phyloP scores from a whole-genome alignment of 2,329 filamentous ascomycete genomes.

The Emergomyces orientalis region DNA sequence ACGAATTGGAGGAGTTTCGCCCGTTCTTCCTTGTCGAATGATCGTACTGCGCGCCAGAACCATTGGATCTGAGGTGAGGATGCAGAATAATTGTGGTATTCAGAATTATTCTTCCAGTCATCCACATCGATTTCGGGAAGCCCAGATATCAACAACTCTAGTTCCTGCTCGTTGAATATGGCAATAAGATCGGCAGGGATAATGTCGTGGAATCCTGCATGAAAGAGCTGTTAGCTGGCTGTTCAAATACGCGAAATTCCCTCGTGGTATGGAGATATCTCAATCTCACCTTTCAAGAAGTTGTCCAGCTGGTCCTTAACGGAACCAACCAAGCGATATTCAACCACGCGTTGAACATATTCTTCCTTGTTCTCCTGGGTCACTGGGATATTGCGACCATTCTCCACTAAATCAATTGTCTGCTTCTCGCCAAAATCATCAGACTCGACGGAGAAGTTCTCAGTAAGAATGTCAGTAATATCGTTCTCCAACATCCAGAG shows the following conservation, averaged over 20 bases:
- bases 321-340: conserved; percentile 83
- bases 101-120: conserved; percentile 98
- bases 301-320: conserved; percentile 90
- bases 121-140: conserved; percentile 95
- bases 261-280: conserved; percentile 1
- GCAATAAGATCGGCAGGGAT: conserved; percentile 88
- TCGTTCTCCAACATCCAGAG: conserved; percentile 99
- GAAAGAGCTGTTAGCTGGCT: conserved; percentile 24
- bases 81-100: conserved; percentile 94
- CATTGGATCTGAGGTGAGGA: conserved; percentile 96
- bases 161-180: conserved; percentile 97
- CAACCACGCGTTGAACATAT: conserved; percentile 87
- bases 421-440: conserved; percentile 88
- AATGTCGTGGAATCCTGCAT: conserved; percentile 85
- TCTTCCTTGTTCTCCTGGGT: conserved; percentile 99
- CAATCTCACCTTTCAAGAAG: conserved; percentile 65
- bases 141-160: conserved; percentile 92
- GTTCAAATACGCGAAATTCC: neutral
- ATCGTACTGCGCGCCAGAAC: conserved; percentile 97
- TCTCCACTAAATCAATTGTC: conserved; percentile 74
- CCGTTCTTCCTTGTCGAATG: conserved; percentile 97
- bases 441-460: conserved; percentile 89
- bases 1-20: conserved; percentile 97
- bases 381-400: conserved; percentile 84
- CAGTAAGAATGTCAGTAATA: conserved; percentile 93